phyloP scores from a whole-genome alignment of 495 filamentous ascomycete species.

The Echria macrotheca region DNA sequence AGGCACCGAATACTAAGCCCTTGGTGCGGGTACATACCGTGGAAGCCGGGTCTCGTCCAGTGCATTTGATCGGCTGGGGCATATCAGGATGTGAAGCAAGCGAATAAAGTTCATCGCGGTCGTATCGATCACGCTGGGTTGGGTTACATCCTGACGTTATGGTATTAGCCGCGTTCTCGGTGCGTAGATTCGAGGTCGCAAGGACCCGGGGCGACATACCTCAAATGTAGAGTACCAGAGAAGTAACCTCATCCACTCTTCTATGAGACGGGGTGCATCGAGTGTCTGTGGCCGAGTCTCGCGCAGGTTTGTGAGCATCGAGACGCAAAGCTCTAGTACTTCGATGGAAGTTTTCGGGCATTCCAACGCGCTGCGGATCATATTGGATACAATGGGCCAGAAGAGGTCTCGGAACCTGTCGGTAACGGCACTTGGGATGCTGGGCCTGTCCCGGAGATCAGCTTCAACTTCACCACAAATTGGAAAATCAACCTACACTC shows the following conservation, averaged over 20 bases:
- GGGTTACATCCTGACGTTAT: slow-evolving; percentile 40
- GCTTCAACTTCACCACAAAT: neutral
- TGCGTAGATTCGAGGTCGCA: too few species aligned
- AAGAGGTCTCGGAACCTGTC: slow-evolving; percentile 38
- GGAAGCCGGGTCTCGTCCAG: too few species aligned
- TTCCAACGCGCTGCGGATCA: slow-evolving; percentile 35
- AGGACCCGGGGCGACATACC: too few species aligned
- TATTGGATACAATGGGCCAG: slow-evolving; percentile 42
- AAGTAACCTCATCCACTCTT: slow-evolving; percentile 20
- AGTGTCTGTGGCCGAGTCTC: slow-evolving; percentile 45
- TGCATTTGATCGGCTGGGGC: too few species aligned
- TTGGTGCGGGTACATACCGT: slow-evolving; percentile 10
- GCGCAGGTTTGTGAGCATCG: slow-evolving; percentile 51
- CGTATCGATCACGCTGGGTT: slow-evolving; percentile 42
- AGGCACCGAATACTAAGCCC: too few species aligned
- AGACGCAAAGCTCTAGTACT: slow-evolving; percentile 38
- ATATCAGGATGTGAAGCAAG: slow-evolving; percentile 24
- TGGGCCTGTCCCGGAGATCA: neutral
- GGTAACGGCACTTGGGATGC: slow-evolving; percentile 15
- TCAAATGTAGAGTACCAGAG: slow-evolving; percentile 28
- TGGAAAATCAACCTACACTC: neutral
- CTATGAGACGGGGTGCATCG: slow-evolving; percentile 34
- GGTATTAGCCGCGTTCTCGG: too few species aligned
- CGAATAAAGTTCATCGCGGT: slow-evolving; percentile 43
- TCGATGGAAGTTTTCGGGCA: slow-evolving; percentile 38